Conservation (phyloP, 1,284 basidiomycete species). For the Phellopilus nigrolimitatus region DNA sequence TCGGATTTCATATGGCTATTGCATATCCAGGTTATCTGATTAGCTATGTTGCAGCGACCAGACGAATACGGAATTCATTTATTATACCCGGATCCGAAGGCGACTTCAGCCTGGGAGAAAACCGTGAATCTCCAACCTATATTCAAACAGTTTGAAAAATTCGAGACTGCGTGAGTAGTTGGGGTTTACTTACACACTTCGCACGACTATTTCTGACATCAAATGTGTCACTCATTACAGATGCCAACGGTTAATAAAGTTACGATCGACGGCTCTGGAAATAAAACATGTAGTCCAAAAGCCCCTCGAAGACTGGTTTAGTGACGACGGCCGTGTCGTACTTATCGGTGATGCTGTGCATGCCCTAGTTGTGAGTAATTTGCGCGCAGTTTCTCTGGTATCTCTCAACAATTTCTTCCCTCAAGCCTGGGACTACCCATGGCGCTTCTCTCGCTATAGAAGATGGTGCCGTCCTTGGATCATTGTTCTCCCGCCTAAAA, state of each 20-base stretch:
- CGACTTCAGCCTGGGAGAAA: constrained; percentile 4
- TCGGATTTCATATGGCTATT: neutral
- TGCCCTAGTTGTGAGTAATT: constrained; percentile 30
- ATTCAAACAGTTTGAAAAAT: constrained; percentile 4
- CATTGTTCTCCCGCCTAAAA: constrained; percentile 50
- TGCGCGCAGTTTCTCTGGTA: neutral
- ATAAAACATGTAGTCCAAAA: constrained; percentile 15
- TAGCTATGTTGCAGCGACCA: constrained; percentile 5
- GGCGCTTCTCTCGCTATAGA: constrained; percentile 34
- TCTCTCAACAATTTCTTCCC: neutral
- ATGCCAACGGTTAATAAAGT: neutral
- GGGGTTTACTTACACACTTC: neutral
- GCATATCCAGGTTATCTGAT: neutral
- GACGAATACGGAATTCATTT: constrained; percentile 14
- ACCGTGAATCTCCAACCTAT: neutral
- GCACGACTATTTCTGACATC: no score
- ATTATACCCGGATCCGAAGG: neutral
- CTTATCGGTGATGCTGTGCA: constrained; percentile 48
- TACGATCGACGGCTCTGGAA: constrained; percentile 5
- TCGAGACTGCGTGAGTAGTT: constrained; percentile 5
- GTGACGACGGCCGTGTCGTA: constrained; percentile 37
- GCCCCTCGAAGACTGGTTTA: constrained; percentile 43
- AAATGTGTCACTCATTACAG: constrained; percentile 2
- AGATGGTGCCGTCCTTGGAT: constrained; percentile 54
- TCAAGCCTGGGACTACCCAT: constrained; percentile 16